Base-by-base conservation (phyloP, 192 early-diverging fungal species). In the Radiomyces spectabilis region DNA sequence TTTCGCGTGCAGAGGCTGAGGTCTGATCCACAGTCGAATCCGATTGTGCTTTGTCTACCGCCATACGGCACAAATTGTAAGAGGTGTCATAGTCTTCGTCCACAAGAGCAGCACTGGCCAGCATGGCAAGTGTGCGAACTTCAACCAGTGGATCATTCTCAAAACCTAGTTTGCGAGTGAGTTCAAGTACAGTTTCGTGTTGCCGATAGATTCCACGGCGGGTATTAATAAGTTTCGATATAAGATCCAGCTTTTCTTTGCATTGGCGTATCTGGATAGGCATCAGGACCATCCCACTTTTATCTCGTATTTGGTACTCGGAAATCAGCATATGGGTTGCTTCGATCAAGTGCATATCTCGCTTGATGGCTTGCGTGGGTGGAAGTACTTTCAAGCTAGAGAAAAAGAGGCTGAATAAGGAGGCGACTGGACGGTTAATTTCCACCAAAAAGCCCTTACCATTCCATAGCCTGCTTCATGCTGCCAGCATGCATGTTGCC, bases 181-280 rank as follows among this genome's bases (percentile, higher is more conserved):
- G 49, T 24, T 85, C 78, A 1, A 85, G 33, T 30, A 85, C 70
- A n/a, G 65, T 47, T 0, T 65, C 67, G 35, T 74, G 65, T 25
- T 81, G 68, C 15, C 51, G 64, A 30, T 80, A 82, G 15, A 66
- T 73, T 12, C 69, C 65, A 18, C 67, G 61, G 52, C 71, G 60
- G 2, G 75, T 71, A 46, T 69, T 67, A n/a, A 87, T 59, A n/a
- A 85, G 47, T 27, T 73, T 75, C 13, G 72, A 61, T 10, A 89
- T 78, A 12, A 89, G 59, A 2, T 77, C 73, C 1, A 89, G 53
- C 13, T 78, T 79, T 47, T 89, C 63, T 34, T 69, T 53, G 2
- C 74, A 66, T 15, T 79, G 67, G n/a, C 87, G 70, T 29, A 89
- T 76, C 63, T 90, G 85, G 33, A 90, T 77, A 1, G 87, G 87